Evolutionary conservation across 176 grass and related monocot species (phyloP).

Genomic region (Dendrocalamus sinicus): DNA sequence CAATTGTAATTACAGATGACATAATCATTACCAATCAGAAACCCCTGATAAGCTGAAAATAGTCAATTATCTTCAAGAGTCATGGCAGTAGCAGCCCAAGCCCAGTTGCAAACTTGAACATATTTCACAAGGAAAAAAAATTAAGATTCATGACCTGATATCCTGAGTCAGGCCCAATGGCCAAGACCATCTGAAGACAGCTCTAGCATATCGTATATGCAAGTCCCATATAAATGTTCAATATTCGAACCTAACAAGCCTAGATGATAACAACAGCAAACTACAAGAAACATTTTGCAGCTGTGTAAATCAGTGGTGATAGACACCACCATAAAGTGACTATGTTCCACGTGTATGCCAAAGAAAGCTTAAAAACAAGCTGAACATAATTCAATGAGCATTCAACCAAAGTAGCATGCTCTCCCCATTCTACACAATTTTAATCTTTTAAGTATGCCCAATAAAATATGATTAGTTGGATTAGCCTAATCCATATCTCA

Average conservation of each 20-base stretch:
- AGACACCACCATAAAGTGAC: conserved; percentile 11
- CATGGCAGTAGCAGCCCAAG: background rate
- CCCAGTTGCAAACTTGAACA: conserved; percentile 49
- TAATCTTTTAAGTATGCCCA: background rate
- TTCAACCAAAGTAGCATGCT: background rate
- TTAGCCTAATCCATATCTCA: background rate
- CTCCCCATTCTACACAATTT: background rate
- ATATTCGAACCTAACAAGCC: conserved; percentile 54
- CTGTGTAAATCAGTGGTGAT: background rate
- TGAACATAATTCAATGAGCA: background rate
- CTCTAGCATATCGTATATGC: conserved; percentile 79
- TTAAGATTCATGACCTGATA: conserved; percentile 67
- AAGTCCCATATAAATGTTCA: conserved; percentile 87
- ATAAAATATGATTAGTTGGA: background rate
- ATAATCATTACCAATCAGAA: background rate
- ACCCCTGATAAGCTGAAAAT: conserved; percentile 29
- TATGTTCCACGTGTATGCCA: conserved; percentile 3
- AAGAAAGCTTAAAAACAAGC: conserved; percentile 10
- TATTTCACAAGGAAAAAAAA: conserved; percentile 49
- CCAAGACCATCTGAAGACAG: conserved; percentile 69
- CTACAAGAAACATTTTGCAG: conserved; percentile 42
- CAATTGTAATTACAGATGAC: background rate
- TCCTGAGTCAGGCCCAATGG: conserved; percentile 68
- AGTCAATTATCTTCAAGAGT: conserved; percentile 22
- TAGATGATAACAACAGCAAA: conserved; percentile 38